Evolutionary conservation across 306 rosid species (phyloP).

Genomic region (Mimosa bimucronata): DNA sequence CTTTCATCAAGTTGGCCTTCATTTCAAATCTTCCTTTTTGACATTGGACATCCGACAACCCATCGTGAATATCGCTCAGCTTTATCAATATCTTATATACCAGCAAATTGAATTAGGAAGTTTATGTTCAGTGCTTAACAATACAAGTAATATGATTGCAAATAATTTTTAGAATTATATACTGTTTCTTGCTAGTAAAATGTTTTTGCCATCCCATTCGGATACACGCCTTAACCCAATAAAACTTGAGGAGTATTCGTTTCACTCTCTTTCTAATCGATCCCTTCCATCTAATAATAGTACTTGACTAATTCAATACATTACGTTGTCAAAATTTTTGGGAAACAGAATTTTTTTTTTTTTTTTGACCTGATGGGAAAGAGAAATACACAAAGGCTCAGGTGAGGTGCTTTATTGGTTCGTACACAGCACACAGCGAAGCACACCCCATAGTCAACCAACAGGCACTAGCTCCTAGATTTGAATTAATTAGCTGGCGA

Average conservation of each 20-base stretch:
- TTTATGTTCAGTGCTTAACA: not conserved
- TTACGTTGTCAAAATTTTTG: too few species aligned
- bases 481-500: not conserved
- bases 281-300: too few species aligned
- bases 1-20: not conserved
- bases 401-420: not conserved
- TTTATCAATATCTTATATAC: not conserved
- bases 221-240: too few species aligned
- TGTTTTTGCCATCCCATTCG: too few species aligned
- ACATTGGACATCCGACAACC: not conserved
- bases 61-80: too few species aligned
- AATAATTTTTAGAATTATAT: too few species aligned
- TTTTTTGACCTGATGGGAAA: too few species aligned
- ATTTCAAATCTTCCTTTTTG: not conserved
- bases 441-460: constrained; percentile 11
- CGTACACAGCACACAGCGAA: not conserved
- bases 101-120: not conserved
- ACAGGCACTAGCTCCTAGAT: constrained; percentile 13
- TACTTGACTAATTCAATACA: too few species aligned
- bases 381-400: not conserved
- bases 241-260: too few species aligned
- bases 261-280: too few species aligned
- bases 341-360: too few species aligned
- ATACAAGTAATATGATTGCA: not conserved
- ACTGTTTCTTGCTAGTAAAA: too few species aligned